Evolutionary conservation across 2,329 filamentous ascomycete species (phyloP).

Genomic region (Aureobasidium namibiae): DNA sequence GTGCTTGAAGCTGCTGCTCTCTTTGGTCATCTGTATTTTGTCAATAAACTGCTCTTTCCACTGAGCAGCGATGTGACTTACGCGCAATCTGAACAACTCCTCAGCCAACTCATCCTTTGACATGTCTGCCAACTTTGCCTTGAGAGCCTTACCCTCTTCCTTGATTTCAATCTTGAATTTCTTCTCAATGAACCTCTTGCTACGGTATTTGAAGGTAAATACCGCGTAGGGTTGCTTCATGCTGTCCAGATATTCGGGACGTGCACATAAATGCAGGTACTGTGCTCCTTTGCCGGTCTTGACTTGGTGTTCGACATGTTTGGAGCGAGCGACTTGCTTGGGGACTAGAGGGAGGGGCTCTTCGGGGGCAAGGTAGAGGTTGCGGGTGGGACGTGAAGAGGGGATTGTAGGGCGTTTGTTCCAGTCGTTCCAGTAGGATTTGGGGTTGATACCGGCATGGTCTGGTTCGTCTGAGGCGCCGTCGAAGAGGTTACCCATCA

Average conservation of each 20-base stretch:
- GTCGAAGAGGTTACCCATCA: constrained; percentile 28
- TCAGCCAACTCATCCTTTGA: not conserved
- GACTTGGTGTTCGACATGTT: constrained; percentile 25
- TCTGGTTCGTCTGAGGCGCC: constrained; percentile 22
- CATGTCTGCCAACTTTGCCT: constrained; percentile 9
- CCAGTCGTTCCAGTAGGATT: constrained; percentile 28
- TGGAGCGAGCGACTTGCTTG: not conserved
- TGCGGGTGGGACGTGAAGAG: constrained; percentile 14
- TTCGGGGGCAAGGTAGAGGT: constrained; percentile 25
- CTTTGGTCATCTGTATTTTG: not conserved
- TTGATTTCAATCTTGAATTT: constrained; percentile 25
- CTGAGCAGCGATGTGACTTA: not conserved
- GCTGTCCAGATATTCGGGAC: constrained; percentile 35
- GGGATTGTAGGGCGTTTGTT: not conserved
- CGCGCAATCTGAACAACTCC: not conserved
- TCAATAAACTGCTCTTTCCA: not conserved
- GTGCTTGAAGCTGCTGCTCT: not conserved
- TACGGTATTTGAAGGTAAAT: constrained; percentile 42
- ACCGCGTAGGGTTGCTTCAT: constrained; percentile 36
- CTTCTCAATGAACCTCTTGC: constrained; percentile 25
- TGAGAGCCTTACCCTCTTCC: constrained; percentile 12
- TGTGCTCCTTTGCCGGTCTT: constrained; percentile 27
- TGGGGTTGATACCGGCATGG: constrained; percentile 13
- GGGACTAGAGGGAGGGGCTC: constrained; percentile 22
- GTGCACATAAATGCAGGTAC: constrained; percentile 30